Conservation (phyloP, 345 rosid species). For the Ceriops tagal region DNA sequence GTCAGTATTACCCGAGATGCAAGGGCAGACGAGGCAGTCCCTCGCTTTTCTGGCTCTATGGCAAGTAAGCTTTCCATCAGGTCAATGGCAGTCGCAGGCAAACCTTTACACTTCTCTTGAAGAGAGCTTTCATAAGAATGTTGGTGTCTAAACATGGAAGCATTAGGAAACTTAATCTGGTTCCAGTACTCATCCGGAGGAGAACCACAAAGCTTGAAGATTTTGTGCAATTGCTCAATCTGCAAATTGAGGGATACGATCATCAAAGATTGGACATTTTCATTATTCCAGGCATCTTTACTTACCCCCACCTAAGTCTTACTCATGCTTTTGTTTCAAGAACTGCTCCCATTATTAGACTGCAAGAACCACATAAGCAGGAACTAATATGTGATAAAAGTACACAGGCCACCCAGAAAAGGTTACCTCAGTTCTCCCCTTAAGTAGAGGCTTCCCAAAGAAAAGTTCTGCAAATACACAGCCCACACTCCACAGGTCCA, state of each 20-base stretch:
- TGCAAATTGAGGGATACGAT: constrained; percentile 16
- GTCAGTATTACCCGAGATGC: constrained; percentile 45
- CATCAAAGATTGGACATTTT: not conserved
- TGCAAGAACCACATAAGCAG: no score
- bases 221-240: constrained; percentile 82
- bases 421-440: constrained; percentile 76
- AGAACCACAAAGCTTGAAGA: constrained; percentile 74
- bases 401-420: not conserved
- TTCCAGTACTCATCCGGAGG: constrained; percentile 70
- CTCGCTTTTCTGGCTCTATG: constrained; percentile 60
- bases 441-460: constrained; percentile 59
- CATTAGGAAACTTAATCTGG: constrained; percentile 51
- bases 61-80: constrained; percentile 61
- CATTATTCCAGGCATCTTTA: no score
- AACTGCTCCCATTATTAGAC: no score
- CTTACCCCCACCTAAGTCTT: no score
- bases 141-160: constrained; percentile 62
- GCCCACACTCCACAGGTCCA: constrained; percentile 79
- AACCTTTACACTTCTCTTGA: constrained; percentile 53
- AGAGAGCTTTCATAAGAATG: constrained; percentile 51
- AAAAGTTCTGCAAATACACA: constrained; percentile 72
- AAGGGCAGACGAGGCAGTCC: constrained; percentile 70
- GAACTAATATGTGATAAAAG: no score
- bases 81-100: constrained; percentile 38
- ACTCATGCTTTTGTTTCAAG: no score